phyloP scores from a whole-genome alignment of 129 eudicot genomes.

The Kitagawia praeruptora region DNA sequence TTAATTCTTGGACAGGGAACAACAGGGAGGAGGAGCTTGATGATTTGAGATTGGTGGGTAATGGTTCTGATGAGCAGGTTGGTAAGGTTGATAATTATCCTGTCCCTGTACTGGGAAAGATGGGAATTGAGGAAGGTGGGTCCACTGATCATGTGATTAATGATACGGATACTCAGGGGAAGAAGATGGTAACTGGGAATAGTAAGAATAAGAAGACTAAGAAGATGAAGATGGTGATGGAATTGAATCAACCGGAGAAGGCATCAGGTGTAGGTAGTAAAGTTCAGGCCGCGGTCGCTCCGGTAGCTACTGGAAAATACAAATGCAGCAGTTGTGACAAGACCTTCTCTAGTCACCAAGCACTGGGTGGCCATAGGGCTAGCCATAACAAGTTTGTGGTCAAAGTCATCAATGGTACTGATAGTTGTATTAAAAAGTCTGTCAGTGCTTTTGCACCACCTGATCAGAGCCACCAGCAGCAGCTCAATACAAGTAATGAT shows the following conservation, averaged over 20 bases:
- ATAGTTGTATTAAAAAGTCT: neutral
- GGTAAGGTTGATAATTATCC: too few species aligned
- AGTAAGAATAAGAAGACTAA: conserved; percentile 15
- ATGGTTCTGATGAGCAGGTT: neutral
- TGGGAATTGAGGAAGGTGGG: too few species aligned
- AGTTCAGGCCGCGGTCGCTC: neutral
- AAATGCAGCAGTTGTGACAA: conserved; percentile 44
- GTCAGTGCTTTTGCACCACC: neutral
- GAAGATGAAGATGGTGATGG: conserved; percentile 41
- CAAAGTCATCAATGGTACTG: conserved; percentile 2
- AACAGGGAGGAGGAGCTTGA: too few species aligned
- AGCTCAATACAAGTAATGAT: too few species aligned
- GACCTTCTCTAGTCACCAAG: conserved; percentile 44
- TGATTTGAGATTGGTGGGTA: neutral
- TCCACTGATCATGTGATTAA: neutral
- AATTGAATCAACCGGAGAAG: conserved; percentile 14
- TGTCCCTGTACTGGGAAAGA: neutral
- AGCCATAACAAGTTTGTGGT: conserved; percentile 45
- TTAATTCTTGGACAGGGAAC: too few species aligned
- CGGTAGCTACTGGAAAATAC: conserved; percentile 20
- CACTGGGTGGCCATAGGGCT: conserved; percentile 58
- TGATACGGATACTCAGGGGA: neutral
- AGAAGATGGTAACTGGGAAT: neutral
- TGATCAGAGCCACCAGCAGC: neutral
- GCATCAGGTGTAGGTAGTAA: neutral